A percentile compares a stretch with the other conserved stretches of the same genome.
Conservation (phyloP, 768 basidiomycete species). For the Sporobolomyces pararoseus region DNA sequence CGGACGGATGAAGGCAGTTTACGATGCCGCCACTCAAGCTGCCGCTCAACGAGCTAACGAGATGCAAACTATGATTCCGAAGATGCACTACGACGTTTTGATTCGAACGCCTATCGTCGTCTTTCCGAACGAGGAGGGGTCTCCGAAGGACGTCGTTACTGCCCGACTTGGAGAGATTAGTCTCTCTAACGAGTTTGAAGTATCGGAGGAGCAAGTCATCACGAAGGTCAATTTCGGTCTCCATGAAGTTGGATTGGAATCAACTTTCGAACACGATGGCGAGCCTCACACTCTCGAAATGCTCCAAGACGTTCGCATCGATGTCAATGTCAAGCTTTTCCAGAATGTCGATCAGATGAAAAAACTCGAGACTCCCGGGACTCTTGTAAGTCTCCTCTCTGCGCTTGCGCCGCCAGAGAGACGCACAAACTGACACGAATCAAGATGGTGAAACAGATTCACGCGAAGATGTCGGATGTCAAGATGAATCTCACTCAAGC, state of each 20-base stretch:
- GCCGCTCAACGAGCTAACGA: slow-evolving; percentile 90
- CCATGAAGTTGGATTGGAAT: slow-evolving; percentile 75
- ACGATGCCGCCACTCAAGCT: slow-evolving; percentile 87
- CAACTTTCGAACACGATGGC: slow-evolving; percentile 59
- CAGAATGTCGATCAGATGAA: slow-evolving; percentile 57
- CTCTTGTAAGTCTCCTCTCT: slow-evolving; percentile 58
- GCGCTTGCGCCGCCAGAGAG: slow-evolving; percentile 4
- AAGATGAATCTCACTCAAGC: slow-evolving; percentile 75
- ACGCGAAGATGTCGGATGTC: slow-evolving; percentile 73
- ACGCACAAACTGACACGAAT: not conserved
- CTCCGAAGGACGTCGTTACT: slow-evolving; percentile 65
- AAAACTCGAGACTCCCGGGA: slow-evolving; percentile 63
- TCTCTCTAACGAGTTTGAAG: slow-evolving; percentile 67
- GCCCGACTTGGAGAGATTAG: slow-evolving; percentile 83
- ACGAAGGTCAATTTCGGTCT: slow-evolving; percentile 71
- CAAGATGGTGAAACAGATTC: slow-evolving; percentile 55
- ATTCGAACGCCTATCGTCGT: slow-evolving; percentile 88
- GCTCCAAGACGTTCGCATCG: slow-evolving; percentile 81
- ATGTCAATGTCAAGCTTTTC: slow-evolving; percentile 64
- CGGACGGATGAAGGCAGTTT: slow-evolving; percentile 84
- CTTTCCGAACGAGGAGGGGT: slow-evolving; percentile 61
- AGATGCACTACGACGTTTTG: slow-evolving; percentile 86
- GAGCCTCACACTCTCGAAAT: slow-evolving; percentile 66
- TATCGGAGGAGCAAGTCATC: slow-evolving; percentile 52
- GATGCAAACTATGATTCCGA: slow-evolving; percentile 59